phyloP scores from a whole-genome alignment of 2,329 filamentous ascomycete species.

The Teratosphaeriaceae sp. region DNA sequence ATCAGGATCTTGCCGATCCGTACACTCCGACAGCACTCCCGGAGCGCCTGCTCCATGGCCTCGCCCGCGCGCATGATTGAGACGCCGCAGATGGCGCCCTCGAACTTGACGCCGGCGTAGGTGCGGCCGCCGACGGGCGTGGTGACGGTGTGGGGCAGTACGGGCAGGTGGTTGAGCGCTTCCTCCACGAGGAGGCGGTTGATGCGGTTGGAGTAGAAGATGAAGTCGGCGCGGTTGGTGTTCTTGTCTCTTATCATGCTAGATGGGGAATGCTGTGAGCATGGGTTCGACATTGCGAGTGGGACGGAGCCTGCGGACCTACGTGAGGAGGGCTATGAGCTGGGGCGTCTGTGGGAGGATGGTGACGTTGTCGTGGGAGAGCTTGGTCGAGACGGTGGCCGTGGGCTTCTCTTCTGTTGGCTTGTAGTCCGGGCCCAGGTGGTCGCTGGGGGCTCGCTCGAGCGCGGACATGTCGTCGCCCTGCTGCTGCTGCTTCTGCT shows the following conservation, averaged over 20 bases:
- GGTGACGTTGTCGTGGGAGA: slow-evolving; percentile 80
- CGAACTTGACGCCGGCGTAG: slow-evolving; percentile 88
- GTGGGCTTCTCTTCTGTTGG: slow-evolving; percentile 64
- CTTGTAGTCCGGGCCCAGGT: slow-evolving; percentile 74
- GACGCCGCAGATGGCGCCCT: slow-evolving; percentile 97
- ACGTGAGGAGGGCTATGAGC: slow-evolving; percentile 96
- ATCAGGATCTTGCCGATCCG: slow-evolving; percentile 98
- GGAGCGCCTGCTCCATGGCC: slow-evolving; percentile 94
- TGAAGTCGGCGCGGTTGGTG: slow-evolving; percentile 91
- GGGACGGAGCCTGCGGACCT: slow-evolving; percentile 39
- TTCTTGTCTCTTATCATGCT: slow-evolving; percentile 94
- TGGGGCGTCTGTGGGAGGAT: slow-evolving; percentile 90
- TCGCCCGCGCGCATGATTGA: slow-evolving; percentile 98
- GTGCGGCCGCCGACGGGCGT: slow-evolving; percentile 84
- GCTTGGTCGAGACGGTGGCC: slow-evolving; percentile 71
- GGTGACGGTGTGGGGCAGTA: slow-evolving; percentile 79
- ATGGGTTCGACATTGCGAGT: slow-evolving; percentile 5
- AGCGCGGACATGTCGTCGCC: slow-evolving; percentile 12
- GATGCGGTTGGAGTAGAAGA: slow-evolving; percentile 98
- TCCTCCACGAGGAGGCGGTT: slow-evolving; percentile 95
- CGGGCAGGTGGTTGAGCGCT: slow-evolving; percentile 91
- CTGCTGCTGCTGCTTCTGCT: slow-evolving; percentile 1
- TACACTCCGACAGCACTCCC: slow-evolving; percentile 96
- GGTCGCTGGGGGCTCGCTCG: slow-evolving; percentile 44
- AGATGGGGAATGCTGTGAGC: slow-evolving; percentile 43